These are phyloP conservation scores for Fagus sylvatica DNA, from an alignment of 306 rosid species.

Conservation along the genomic window DNA sequence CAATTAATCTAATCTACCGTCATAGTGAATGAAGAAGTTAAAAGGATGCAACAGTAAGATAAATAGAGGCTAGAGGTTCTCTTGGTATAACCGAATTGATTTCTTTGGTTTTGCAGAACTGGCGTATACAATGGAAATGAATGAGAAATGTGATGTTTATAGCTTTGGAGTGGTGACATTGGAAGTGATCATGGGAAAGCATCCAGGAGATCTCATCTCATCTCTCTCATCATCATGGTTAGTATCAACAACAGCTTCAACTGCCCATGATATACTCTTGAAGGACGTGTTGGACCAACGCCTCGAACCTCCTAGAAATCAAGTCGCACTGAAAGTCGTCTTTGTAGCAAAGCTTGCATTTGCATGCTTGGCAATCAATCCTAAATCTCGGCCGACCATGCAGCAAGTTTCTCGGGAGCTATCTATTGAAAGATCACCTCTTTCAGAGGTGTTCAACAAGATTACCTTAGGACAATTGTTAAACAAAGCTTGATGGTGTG, in stretches of 20 bases:
- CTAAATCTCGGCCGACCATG: constrained; percentile 32
- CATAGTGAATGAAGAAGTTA: no score
- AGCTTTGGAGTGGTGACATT: neutral
- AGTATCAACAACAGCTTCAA: neutral
- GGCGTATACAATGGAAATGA: constrained; percentile 25
- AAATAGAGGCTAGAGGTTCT: no score
- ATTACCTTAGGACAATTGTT: no score
- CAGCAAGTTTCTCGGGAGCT: constrained; percentile 12
- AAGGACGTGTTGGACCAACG: constrained; percentile 27
- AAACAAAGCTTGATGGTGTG: no score
- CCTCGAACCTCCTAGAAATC: constrained; percentile 5
- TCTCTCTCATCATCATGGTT: neutral
- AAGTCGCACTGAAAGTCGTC: constrained; percentile 8
- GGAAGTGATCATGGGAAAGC: constrained; percentile 31
- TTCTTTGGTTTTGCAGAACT: constrained; percentile 7
- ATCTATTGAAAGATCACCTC: neutral
- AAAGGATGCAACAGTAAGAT: no score
- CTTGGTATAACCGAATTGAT: no score
- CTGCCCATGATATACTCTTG: neutral
- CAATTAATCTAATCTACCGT: no score
- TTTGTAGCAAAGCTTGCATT: constrained; percentile 19
- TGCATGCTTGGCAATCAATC: constrained; percentile 17
- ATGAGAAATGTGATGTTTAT: no score
- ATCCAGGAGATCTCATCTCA: constrained; percentile 32
- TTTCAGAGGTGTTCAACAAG: no score